Conservation (phyloP, 768 basidiomycete genomes). For the Dioszegia crocea region DNA sequence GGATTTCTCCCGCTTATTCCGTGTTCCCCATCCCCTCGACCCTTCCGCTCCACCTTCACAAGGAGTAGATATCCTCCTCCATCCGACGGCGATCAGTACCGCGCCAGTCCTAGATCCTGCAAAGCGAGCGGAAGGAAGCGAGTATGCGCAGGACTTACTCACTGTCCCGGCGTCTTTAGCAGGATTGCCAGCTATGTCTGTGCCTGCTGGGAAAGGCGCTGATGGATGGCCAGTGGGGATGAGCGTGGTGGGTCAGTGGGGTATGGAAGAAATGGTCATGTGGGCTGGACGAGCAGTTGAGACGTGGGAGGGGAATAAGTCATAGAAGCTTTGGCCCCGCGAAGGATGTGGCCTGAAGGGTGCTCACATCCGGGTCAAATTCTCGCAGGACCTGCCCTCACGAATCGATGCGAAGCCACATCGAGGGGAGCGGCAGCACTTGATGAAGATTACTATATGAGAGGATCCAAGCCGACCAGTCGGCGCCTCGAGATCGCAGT, state of each 20-base stretch:
- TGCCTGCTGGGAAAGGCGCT: slow-evolving; percentile 58
- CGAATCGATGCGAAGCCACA: too few species aligned
- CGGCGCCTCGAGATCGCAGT: too few species aligned
- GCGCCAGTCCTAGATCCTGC: slow-evolving; percentile 61
- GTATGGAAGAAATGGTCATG: slow-evolving; percentile 51
- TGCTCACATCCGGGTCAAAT: too few species aligned
- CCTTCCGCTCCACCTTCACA: background rate
- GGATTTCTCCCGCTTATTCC: slow-evolving; percentile 72
- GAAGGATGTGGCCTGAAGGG: background rate
- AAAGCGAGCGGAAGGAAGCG: slow-evolving; percentile 49
- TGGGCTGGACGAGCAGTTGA: slow-evolving; percentile 26
- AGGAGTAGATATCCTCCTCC: slow-evolving; percentile 74
- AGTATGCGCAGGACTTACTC: slow-evolving; percentile 85
- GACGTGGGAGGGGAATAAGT: slow-evolving; percentile 5
- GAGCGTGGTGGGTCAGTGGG: slow-evolving; percentile 85
- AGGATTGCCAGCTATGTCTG: slow-evolving; percentile 74
- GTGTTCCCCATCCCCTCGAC: slow-evolving; percentile 55
- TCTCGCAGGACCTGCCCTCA: too few species aligned
- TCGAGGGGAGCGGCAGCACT: too few species aligned
- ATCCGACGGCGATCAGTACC: slow-evolving; percentile 79
- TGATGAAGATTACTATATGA: too few species aligned
- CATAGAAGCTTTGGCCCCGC: background rate
- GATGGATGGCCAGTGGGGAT: slow-evolving; percentile 79
- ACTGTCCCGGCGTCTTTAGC: slow-evolving; percentile 89
- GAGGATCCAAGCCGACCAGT: too few species aligned